Evolutionary conservation across 208 protist genomes (phyloP).

Genomic region (Trypanosoma avium): DNA sequence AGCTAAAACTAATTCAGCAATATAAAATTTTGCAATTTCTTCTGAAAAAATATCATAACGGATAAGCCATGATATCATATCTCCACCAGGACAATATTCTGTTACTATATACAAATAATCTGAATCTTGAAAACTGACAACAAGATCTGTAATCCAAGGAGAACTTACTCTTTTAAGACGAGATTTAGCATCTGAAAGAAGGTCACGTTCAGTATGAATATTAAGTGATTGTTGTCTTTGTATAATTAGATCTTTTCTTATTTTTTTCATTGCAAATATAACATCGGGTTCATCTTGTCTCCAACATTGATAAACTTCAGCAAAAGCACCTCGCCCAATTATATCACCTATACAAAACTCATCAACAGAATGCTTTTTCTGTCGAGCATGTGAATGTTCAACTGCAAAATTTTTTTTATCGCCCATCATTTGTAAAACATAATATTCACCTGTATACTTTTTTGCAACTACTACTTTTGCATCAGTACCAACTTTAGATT

Average conservation of each 20-base stretch:
- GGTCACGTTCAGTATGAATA: slow-evolving; percentile 83
- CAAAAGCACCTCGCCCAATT: slow-evolving; percentile 94
- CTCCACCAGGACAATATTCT: slow-evolving; percentile 94
- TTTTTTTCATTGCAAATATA: slow-evolving; percentile 91
- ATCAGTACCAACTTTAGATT: slow-evolving; percentile 29
- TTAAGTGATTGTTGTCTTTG: slow-evolving; percentile 85
- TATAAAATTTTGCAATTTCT: slow-evolving; percentile 69
- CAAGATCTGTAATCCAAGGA: slow-evolving; percentile 87
- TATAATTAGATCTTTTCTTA: slow-evolving; percentile 90
- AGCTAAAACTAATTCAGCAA: slow-evolving; percentile 88
- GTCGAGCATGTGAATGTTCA: slow-evolving; percentile 55
- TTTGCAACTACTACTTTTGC: slow-evolving; percentile 34
- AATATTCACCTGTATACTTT: slow-evolving; percentile 41
- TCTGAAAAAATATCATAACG: slow-evolving; percentile 90
- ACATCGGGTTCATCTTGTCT: slow-evolving; percentile 65
- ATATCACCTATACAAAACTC: slow-evolving; percentile 89
- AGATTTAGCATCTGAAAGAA: slow-evolving; percentile 50
- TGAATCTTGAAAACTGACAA: slow-evolving; percentile 89
- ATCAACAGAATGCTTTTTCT: slow-evolving; percentile 43
- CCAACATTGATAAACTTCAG: slow-evolving; percentile 76
- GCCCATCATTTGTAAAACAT: slow-evolving; percentile 28
- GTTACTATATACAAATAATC: slow-evolving; percentile 93
- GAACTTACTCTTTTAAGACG: slow-evolving; percentile 14
- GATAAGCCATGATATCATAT: slow-evolving; percentile 95
- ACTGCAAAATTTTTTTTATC: slow-evolving; percentile 31